Conservation (phyloP, 805 yeast genomes). For the Cyberlindnera bimundalis region DNA sequence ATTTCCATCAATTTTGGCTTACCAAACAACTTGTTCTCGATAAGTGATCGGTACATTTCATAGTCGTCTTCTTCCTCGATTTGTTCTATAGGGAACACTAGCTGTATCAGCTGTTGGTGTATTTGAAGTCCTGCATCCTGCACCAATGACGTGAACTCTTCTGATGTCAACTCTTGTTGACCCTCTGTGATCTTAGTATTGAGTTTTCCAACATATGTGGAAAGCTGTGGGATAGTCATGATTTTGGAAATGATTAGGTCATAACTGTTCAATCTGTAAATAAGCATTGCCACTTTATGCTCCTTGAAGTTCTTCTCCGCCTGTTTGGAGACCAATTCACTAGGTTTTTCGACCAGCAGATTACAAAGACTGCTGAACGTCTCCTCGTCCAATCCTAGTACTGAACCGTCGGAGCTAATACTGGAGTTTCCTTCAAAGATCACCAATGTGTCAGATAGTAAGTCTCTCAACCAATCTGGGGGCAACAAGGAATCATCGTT, state of each 20-base stretch:
- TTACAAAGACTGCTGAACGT: conserved; percentile 36
- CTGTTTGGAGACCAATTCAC: conserved; percentile 29
- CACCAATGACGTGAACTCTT: conserved; percentile 47
- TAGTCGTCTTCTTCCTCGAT: conserved; percentile 53
- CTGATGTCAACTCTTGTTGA: conserved; percentile 38
- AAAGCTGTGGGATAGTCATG: conserved; percentile 40
- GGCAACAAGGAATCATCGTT: conserved; percentile 57
- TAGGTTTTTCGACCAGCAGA: conserved; percentile 41
- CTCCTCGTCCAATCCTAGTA: conserved; percentile 39
- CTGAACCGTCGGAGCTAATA: conserved; percentile 11
- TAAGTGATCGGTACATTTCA: conserved; percentile 60
- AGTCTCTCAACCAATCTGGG: conserved; percentile 81
- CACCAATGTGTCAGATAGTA: conserved; percentile 56
- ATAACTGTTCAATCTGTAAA: conserved; percentile 54
- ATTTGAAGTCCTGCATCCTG: conserved; percentile 53
- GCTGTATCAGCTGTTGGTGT: conserved; percentile 59
- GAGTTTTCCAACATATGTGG: conserved; percentile 34
- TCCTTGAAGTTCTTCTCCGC: conserved; percentile 25
- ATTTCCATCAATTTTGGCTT: conserved; percentile 41
- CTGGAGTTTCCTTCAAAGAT: conserved; percentile 31
- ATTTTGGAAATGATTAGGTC: conserved; percentile 57
- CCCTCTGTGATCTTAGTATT: conserved; percentile 31
- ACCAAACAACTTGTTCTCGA: conserved; percentile 56
- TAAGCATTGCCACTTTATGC: conserved; percentile 23
- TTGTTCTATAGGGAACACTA: conserved; percentile 62